A percentile compares a stretch with the other conserved stretches of the same genome.
These are phyloP conservation scores for Pterocarpus santalinus DNA, from an alignment of 306 rosid genomes.

Conservation along the genomic window DNA sequence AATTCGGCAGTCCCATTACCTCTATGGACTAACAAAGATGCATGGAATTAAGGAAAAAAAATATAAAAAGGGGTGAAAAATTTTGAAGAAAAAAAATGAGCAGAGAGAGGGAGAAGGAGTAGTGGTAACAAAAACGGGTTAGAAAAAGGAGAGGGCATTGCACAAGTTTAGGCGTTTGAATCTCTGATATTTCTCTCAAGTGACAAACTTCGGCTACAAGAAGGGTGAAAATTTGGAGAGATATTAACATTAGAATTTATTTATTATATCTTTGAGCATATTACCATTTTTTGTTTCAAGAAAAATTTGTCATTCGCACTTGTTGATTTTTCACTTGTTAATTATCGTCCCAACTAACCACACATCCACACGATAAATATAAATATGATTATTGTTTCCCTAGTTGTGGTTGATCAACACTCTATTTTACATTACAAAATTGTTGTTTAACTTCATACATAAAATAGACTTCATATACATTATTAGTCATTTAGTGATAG, in stretches of 20 bases:
- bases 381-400: too few species aligned
- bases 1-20: not conserved
- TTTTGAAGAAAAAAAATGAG: not conserved
- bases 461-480: too few species aligned
- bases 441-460: too few species aligned
- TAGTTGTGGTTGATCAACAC: too few species aligned
- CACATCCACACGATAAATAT: too few species aligned
- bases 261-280: not conserved
- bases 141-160: constrained; percentile 50
- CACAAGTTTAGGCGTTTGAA: constrained; percentile 57
- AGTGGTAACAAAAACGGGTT: constrained; percentile 6
- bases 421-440: too few species aligned
- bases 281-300: not conserved
- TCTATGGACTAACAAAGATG: not conserved
- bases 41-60: constrained; percentile 17
- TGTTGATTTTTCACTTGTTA: too few species aligned
- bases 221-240: not conserved
- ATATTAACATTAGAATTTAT: not conserved
- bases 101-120: not conserved
- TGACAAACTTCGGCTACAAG: not conserved
- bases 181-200: constrained; percentile 40
- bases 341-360: too few species aligned
- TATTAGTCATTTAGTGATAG: too few species aligned
- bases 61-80: not conserved
- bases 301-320: not conserved